A percentile compares a stretch with the other conserved stretches of the same genome.
Conservation (phyloP, 2,329 filamentous ascomycete species). For the Penicillium sp. region DNA sequence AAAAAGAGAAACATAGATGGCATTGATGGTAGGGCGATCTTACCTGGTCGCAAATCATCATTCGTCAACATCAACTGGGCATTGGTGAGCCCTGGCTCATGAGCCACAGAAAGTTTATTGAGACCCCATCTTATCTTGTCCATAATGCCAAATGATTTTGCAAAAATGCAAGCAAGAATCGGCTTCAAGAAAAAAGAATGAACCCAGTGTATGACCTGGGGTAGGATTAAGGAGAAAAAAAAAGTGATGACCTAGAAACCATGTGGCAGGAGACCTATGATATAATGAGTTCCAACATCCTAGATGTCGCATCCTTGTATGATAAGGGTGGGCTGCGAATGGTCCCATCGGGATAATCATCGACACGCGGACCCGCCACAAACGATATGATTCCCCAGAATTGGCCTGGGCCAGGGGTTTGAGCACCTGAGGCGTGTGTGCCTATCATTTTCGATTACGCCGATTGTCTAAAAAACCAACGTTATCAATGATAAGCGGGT, state of each 20-base stretch:
- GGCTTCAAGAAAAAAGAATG: neutral
- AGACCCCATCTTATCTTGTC: conserved; percentile 30
- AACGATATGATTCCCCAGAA: conserved; percentile 1
- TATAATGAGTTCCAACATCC: conserved; percentile 18
- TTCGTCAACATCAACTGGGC: conserved; percentile 87
- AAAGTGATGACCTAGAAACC: neutral
- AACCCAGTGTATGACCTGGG: neutral
- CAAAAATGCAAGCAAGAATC: neutral
- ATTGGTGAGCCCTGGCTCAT: conserved; percentile 73
- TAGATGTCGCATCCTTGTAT: conserved; percentile 9
- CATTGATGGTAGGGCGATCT: conserved; percentile 11
- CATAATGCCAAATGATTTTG: conserved; percentile 19
- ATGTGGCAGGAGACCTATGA: conserved; percentile 8
- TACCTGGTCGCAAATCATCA: conserved; percentile 70
- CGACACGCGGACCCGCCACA: conserved; percentile 1
- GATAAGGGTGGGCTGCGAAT: conserved; percentile 14
- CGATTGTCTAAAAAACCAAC: conserved; percentile 22
- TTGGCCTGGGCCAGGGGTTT: conserved; percentile 1
- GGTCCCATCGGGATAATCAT: conserved; percentile 7
- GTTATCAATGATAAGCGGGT: conserved; percentile 27
- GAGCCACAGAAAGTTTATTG: conserved; percentile 68
- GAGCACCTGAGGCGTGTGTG: conserved; percentile 9
- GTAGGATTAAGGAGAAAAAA: neutral
- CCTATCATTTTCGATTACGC: conserved; percentile 16
- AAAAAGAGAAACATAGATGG: neutral